Base-by-base conservation (phyloP, 169 alveolate genomes). In the Cryptosporidium muris region DNA sequence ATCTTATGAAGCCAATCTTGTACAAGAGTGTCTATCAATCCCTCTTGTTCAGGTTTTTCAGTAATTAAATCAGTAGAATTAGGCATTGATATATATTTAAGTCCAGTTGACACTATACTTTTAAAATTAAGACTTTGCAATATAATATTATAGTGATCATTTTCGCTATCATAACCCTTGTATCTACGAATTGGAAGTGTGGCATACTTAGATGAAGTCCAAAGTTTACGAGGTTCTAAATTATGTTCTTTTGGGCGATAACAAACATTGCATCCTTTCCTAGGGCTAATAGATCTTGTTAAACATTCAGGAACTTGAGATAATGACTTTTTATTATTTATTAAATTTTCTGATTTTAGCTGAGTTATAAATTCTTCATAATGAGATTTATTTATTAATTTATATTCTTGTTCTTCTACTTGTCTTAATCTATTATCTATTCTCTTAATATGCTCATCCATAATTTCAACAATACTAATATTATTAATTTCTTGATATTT, bases 231-330 rank as follows among this genome's bases (percentile, higher is more conserved):
- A 37, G 63, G 34, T 53, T 25, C 63, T 4, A 1, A 25, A 7
- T 2, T 8, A 9, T 53, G 14, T 53, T 53, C 82, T 36, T 64
- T 12, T 3, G 8, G 12, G 6, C 34, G 14, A 36, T 74, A 58
- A 36, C 85, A 74, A 1, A 68, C 54, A 36, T 58, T 48, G 38
- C 85, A 74, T 43, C 85, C 85, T 58, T 54, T 74, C 45, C 85
- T 74, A 1, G 85, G 85, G 16, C 85, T 74, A 25, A 74, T 49
- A 14, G 85, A 58, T 25, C 85, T 74, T n/a, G 37, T 54, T 4
- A 16, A 4, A 2, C 85, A 74, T 3, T 62, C 67, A 34, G 85
- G 85, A 56, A 74, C 68, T 11, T 25, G 25, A 74, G 45, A 25
- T 40, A 43, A 6, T 58, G 5, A 4, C 43, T 52, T 43, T 51